Base-by-base conservation (phyloP, 257 asterid species). In the Leptodermis oblonga region DNA sequence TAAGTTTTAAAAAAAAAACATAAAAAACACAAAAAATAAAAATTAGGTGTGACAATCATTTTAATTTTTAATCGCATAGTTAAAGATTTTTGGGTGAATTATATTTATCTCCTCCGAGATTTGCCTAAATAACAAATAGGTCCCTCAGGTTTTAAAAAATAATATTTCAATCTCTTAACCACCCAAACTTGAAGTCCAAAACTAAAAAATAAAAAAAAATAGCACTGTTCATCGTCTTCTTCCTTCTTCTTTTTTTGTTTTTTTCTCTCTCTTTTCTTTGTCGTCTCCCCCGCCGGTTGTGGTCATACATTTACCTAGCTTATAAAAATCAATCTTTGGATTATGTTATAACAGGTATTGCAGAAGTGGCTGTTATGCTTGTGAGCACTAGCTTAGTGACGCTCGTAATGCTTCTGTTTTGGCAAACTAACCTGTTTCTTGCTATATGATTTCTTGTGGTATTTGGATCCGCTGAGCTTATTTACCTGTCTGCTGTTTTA, bases 311-410 rank as follows among this genome's bases (percentile, higher is more conserved):
- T 71, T 23, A n/a, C 62, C 31, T 31, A 26, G 14, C 4, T 39
- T 58, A 17, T 18, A 5, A 30, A 61, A 36, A 36, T 13, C 12
- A 62, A 49, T 15, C 53, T 45, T 62, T 43, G 52, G 37, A 3
- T 28, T 25, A 31, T 41, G 62, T 48, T 58, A 4, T 39, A n/a
- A 41, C 81, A 94, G 97, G 99, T 77, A 89, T 91, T 62, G 99
- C 99, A 58, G 98, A 91, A 75, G 96, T 94, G n/a, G 97, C 96
- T 12, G 99, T 94, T 36, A 94, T 94, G 99, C 74, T 94, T 0
- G 97, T 91, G 14, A 94, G 92, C 79, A 91, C 99, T 1, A 65
- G 84, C 15, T 77, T 94, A 73, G 97, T 94, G 71, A 94, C 99
- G 0, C 87, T 94, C 28, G 95, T 94, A 1, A 91, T 94, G 98